Conservation (phyloP, 257 asterid species). For the Fraxinus americana region DNA sequence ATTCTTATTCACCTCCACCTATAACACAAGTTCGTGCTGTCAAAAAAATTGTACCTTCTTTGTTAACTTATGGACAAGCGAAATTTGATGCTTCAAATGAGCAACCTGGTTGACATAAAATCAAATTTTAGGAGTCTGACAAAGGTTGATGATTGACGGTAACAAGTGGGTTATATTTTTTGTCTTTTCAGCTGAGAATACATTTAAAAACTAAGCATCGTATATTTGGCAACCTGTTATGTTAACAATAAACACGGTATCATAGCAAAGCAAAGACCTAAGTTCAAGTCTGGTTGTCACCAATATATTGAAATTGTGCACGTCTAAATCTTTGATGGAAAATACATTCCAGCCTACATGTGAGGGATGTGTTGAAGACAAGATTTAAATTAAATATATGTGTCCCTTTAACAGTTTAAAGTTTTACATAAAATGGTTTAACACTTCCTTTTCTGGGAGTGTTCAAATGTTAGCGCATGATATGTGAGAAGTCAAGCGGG, state of each 20-base stretch:
- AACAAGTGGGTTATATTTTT: background rate
- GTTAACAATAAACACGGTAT: background rate
- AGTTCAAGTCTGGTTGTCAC: background rate
- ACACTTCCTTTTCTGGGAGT: background rate
- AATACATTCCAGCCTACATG: background rate
- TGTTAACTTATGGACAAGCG: constrained; percentile 59
- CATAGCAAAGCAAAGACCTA: background rate
- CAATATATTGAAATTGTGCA: background rate
- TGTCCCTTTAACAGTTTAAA: too few species aligned
- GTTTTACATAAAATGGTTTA: background rate
- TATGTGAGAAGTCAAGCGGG: background rate
- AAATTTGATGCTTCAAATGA: constrained; percentile 65
- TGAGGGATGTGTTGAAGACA: background rate
- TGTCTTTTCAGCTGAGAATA: background rate
- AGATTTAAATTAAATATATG: background rate
- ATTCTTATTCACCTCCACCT: constrained; percentile 1
- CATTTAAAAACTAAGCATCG: background rate
- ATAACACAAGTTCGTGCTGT: background rate
- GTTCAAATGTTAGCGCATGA: background rate
- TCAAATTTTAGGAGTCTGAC: background rate
- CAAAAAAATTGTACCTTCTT: constrained; percentile 48
- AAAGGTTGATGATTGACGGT: background rate
- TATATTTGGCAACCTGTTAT: background rate
- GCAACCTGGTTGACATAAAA: constrained; percentile 55
- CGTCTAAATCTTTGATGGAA: too few species aligned